Base-by-base conservation (phyloP, 371 early-diverging fungal genomes). In the Smittium mucronatum region DNA sequence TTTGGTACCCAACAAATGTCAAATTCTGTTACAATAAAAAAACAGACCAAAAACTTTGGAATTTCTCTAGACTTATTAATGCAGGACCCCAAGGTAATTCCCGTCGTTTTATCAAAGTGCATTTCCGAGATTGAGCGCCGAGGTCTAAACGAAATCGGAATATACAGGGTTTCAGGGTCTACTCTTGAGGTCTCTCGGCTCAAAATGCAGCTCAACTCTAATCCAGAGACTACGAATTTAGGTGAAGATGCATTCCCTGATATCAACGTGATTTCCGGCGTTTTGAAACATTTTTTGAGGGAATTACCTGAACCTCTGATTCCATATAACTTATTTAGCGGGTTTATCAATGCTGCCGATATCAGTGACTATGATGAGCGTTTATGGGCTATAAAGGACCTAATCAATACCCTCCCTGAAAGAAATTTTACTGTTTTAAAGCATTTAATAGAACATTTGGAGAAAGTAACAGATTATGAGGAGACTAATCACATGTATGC, bases 291-390 rank as follows among this genome's bases (percentile, higher is more conserved):
- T 75, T 97, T 93, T 74, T 75, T 97, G 70, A 85, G 97, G 8
- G 94, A 93, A 65, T 74, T 96, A 67, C 97, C 97, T 0, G 95
- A 96, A 70, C 95, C 96, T 0, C 75, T 97, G 57, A 81, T 93
- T 73, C 94, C 96, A 1, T 91, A 83, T 75, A 79, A 83, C 47
- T 82, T 89, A 33, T 89, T 92, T 72, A 88, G 90, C 36, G 83
- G 89, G 29, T 92, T 94, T 72, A 86, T 94, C 64, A 79, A 82
- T 34, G 89, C 93, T 0, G 89, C 91, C 81, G 88, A 84, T 21
- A 79, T 88, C 34, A 86, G 83, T 67, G 88, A 90, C 69, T 88
- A 89, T 70, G 90, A 91, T 78, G 87, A 90, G 71, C 83, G 91
- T 2, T 77, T 89, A 34, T 84, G 87, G 75, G 80, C 89, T 5